Conservation (phyloP, 306 rosid species). For the Adenanthera pavonina region DNA sequence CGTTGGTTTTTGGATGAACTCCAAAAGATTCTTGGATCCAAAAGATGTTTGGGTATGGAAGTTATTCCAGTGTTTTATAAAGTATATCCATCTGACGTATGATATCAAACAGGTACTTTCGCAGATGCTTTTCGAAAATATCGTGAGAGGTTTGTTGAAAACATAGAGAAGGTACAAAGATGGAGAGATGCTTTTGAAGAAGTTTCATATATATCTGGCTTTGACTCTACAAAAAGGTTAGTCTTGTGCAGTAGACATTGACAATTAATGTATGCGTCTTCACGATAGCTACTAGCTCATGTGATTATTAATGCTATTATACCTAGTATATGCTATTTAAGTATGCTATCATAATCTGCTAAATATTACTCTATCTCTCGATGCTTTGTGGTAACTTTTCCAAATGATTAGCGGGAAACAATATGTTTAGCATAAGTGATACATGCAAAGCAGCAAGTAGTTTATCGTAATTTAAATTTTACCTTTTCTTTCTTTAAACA, state of each 20-base stretch:
- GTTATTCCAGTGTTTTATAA: neutral
- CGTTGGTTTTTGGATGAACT: neutral
- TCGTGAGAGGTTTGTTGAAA: neutral
- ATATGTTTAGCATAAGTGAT: too few relatives aligned
- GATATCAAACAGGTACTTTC: neutral
- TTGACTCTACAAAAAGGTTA: neutral
- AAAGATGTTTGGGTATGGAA: neutral
- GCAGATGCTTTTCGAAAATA: neutral
- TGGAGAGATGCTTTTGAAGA: neutral
- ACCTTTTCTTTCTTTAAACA: too few relatives aligned
- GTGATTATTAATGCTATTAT: too few relatives aligned
- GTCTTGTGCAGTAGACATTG: neutral
- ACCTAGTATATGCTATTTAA: too few relatives aligned
- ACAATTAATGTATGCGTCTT: too few relatives aligned
- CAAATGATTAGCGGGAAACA: too few relatives aligned
- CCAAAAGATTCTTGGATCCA: neutral
- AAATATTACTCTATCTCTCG: too few relatives aligned
- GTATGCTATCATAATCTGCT: too few relatives aligned
- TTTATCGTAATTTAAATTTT: too few relatives aligned
- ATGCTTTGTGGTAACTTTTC: too few relatives aligned
- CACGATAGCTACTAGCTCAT: too few relatives aligned
- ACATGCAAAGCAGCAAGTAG: too few relatives aligned
- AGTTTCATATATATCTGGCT: neutral
- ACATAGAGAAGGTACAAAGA: neutral
- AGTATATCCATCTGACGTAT: neutral